These are phyloP conservation scores for Magnaporthiopsis poae DNA, from an alignment of 2,329 filamentous ascomycete species.

Conservation along the genomic window DNA sequence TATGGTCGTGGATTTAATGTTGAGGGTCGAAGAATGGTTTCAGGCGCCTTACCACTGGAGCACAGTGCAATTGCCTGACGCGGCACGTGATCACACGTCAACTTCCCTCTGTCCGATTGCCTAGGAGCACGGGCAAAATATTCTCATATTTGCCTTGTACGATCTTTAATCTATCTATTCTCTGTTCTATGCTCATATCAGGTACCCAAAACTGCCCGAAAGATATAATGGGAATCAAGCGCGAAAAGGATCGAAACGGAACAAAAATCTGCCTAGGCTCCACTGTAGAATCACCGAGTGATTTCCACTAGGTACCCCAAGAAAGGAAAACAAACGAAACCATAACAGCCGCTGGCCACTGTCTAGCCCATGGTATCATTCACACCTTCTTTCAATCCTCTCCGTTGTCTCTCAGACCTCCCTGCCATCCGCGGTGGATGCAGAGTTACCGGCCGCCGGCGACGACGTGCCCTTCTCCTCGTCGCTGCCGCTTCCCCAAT, in stretches of 20 bases:
- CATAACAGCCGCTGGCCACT: not conserved
- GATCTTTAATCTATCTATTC: not conserved
- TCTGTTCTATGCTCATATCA: not conserved
- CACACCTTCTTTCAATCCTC: not conserved
- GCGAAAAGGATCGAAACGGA: not conserved
- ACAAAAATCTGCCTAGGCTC: not conserved
- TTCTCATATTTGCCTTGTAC: not conserved
- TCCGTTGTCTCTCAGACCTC: not conserved
- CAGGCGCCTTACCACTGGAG: no score
- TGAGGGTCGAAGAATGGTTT: no score
- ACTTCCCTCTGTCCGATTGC: no score
- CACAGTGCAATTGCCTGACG: not conserved
- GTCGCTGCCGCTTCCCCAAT: constrained; percentile 5
- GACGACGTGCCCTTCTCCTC: not conserved
- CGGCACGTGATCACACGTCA: not conserved
- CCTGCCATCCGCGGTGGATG: not conserved
- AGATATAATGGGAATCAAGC: not conserved
- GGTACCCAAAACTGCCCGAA: not conserved
- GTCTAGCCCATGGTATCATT: not conserved
- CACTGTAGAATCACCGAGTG: not conserved
- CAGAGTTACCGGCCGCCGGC: not conserved
- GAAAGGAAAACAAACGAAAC: not conserved
- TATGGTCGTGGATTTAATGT: no score
- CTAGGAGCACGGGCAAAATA: not conserved
- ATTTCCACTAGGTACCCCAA: not conserved